Percentiles rank a stretch among this genome's conserved stretches.
These are phyloP conservation scores for Capillidium heterosporum DNA, from an alignment of 371 early-diverging fungal genomes.

Conservation along the genomic window DNA sequence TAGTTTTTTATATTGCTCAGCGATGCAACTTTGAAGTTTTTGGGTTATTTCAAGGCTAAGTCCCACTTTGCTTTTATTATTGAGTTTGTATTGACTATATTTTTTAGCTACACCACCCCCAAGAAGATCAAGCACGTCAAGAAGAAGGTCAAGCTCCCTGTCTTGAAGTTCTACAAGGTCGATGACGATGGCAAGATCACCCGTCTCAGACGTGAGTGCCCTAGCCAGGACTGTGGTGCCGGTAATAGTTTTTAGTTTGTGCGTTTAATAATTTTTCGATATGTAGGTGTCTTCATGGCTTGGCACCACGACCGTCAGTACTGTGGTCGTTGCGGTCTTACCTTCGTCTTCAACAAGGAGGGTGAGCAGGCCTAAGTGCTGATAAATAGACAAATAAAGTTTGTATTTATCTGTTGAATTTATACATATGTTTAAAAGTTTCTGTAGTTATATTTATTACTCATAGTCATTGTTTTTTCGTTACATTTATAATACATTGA, in stretches of 20 bases:
- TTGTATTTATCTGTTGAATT: too few relatives aligned
- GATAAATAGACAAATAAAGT: background rate
- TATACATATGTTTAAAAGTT: too few relatives aligned
- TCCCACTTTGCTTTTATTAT: too few relatives aligned
- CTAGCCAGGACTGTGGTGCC: slow-evolving; percentile 86
- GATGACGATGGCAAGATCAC: slow-evolving; percentile 93
- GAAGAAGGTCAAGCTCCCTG: slow-evolving; percentile 94
- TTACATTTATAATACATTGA: too few relatives aligned
- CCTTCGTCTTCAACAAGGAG: slow-evolving; percentile 27
- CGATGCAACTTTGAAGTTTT: too few relatives aligned
- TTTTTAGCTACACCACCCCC: slow-evolving; percentile 80
- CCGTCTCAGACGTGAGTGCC: slow-evolving; percentile 94
- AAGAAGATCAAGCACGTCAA: slow-evolving; percentile 98
- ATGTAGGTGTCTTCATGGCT: slow-evolving; percentile 91
- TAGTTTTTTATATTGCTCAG: too few relatives aligned
- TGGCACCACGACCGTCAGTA: slow-evolving; percentile 90
- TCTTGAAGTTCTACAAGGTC: slow-evolving; percentile 96
- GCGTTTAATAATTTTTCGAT: slow-evolving; percentile 22
- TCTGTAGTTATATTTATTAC: too few relatives aligned
- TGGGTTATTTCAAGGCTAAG: too few relatives aligned
- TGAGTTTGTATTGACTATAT: background rate
- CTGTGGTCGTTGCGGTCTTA: slow-evolving; percentile 53
- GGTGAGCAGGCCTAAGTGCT: slow-evolving; percentile 8
- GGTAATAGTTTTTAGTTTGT: slow-evolving; percentile 34
- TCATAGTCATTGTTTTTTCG: too few relatives aligned